These are phyloP conservation scores for Eucalyptus tenuipes DNA, from an alignment of 345 rosid species.

Conservation along the genomic window DNA sequence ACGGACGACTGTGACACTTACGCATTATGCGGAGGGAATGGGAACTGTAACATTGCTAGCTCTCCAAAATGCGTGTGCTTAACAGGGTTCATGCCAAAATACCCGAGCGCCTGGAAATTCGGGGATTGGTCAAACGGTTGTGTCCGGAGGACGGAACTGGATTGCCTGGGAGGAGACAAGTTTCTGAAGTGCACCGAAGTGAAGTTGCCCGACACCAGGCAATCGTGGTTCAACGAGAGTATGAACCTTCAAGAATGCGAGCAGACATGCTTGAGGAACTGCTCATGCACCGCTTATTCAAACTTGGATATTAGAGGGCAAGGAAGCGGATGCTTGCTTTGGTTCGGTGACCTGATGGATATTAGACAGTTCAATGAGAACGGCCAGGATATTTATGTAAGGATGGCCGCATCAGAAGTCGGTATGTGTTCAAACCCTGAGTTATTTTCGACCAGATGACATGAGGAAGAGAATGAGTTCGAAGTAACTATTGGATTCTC, in stretches of 20 bases:
- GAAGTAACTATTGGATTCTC: neutral
- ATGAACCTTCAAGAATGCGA: slow-evolving; percentile 13
- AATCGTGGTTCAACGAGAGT: slow-evolving; percentile 4
- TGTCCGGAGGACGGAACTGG: neutral
- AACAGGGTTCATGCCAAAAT: slow-evolving; percentile 20
- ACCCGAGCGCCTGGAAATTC: slow-evolving; percentile 2
- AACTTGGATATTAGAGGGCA: slow-evolving; percentile 5
- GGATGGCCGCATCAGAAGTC: slow-evolving; percentile 29
- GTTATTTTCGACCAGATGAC: neutral
- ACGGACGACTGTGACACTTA: slow-evolving; percentile 23
- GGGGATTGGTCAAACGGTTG: slow-evolving; percentile 37
- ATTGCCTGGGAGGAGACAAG: slow-evolving; percentile 6
- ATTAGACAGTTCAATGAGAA: slow-evolving; percentile 17
- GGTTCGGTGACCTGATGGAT: slow-evolving; percentile 18
- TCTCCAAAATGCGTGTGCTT: slow-evolving; percentile 26
- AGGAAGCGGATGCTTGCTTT: slow-evolving; percentile 32
- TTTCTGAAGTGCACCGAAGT: slow-evolving; percentile 12
- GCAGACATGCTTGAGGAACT: slow-evolving; percentile 14
- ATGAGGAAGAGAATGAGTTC: neutral
- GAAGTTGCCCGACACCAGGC: slow-evolving; percentile 28
- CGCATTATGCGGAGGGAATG: slow-evolving; percentile 23
- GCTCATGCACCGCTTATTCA: slow-evolving; percentile 37
- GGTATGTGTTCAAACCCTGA: slow-evolving; percentile 1
- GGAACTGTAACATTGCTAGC: slow-evolving; percentile 12
- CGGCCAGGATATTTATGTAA: slow-evolving; percentile 22